Conservation (phyloP, 1,284 basidiomycete species). For the Boletus smithii region DNA sequence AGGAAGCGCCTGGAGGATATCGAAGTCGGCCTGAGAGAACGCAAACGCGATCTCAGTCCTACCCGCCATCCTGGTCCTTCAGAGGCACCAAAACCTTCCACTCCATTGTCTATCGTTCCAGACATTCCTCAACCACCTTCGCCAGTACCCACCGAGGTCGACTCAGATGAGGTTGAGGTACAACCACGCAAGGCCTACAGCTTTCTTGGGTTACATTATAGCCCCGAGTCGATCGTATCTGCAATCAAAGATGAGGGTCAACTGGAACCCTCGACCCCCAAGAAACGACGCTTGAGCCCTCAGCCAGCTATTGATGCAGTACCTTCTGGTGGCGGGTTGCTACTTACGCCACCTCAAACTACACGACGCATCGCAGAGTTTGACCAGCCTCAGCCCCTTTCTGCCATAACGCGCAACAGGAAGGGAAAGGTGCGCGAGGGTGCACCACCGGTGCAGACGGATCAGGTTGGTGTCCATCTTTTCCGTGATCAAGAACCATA, state of each 20-base stretch:
- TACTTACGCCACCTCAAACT: constrained; percentile 26
- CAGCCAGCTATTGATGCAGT: background rate
- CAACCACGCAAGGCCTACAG: constrained; percentile 19
- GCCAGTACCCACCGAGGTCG: constrained; percentile 26
- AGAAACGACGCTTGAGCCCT: constrained; percentile 20
- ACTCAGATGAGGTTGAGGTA: constrained; percentile 17
- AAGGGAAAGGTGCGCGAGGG: constrained; percentile 28
- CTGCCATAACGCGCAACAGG: constrained; percentile 6
- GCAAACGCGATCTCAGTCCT: constrained; percentile 16
- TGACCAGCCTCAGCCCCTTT: background rate
- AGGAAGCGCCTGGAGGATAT: constrained; percentile 20
- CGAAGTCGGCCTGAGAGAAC: constrained; percentile 19
- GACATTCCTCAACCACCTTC: constrained; percentile 24
- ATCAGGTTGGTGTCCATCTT: constrained; percentile 21
- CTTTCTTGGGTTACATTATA: constrained; percentile 23
- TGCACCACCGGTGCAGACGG: background rate
- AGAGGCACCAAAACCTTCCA: constrained; percentile 4
- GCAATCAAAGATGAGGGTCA: constrained; percentile 16
- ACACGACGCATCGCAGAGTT: constrained; percentile 5
- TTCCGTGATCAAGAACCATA: no score
- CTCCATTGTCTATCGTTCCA: background rate
- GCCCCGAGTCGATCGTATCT: constrained; percentile 10
- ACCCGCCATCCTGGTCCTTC: constrained; percentile 7
- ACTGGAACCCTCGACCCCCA: constrained; percentile 27
- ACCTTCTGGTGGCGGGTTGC: background rate